Conservation (phyloP, 176 grass and related monocot species). For the Avena eriantha region DNA sequence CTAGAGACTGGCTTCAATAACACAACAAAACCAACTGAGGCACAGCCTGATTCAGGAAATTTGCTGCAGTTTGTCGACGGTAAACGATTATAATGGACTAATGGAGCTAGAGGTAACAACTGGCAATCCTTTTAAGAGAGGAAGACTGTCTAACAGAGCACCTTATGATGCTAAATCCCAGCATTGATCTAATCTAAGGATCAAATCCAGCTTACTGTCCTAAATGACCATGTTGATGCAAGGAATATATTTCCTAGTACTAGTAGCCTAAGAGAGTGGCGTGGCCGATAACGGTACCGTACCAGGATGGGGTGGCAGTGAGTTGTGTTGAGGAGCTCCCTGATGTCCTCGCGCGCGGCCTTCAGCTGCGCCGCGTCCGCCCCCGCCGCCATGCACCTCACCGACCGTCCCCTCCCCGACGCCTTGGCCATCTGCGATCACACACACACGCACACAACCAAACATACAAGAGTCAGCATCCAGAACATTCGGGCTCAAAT, state of each 20-base stretch:
- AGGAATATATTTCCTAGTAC: not conserved
- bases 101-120: not conserved
- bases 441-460: not conserved
- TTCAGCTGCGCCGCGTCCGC: conserved; percentile 75
- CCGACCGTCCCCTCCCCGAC: conserved; percentile 43
- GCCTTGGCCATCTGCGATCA: conserved; percentile 33
- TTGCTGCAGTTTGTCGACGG: not conserved
- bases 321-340: conserved; percentile 70
- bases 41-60: not conserved
- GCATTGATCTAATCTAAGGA: conserved; percentile 1
- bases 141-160: not conserved
- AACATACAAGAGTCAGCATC: conserved; percentile 18
- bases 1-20: not conserved
- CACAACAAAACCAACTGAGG: not conserved
- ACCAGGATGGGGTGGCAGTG: conserved; percentile 95
- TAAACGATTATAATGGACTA: not conserved
- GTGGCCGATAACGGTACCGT: not conserved
- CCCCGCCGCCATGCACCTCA: conserved; percentile 52
- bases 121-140: not conserved
- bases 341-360: conserved; percentile 83
- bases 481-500: not conserved
- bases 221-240: not conserved
- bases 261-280: not conserved
- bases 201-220: not conserved
- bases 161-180: not conserved